phyloP scores from a whole-genome alignment of 2,329 filamentous ascomycete genomes.

The Aspergillus spinulosporus region DNA sequence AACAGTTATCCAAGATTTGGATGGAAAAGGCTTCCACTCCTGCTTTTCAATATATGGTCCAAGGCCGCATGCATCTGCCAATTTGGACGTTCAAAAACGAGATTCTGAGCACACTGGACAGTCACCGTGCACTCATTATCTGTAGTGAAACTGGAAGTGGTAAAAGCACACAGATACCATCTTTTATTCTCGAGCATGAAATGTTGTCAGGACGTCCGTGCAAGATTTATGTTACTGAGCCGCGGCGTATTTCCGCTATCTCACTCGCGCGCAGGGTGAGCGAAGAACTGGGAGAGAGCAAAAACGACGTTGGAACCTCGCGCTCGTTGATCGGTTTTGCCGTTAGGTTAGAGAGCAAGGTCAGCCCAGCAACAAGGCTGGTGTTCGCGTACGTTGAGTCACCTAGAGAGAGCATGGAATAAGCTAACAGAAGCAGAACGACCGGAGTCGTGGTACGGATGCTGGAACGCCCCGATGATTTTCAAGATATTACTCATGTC shows the following conservation, averaged over 20 bases:
- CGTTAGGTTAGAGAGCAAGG: slow-evolving; percentile 87
- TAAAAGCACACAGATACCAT: slow-evolving; percentile 96
- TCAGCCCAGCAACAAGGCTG: slow-evolving; percentile 75
- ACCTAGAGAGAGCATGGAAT: neutral
- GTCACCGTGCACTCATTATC: slow-evolving; percentile 83
- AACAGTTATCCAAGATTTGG: slow-evolving; percentile 54
- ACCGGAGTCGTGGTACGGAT: slow-evolving; percentile 95
- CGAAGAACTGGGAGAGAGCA: slow-evolving; percentile 86
- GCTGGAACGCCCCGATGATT: slow-evolving; percentile 83
- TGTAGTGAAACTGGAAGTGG: slow-evolving; percentile 96
- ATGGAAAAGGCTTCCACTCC: slow-evolving; percentile 50
- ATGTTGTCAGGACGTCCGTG: slow-evolving; percentile 76
- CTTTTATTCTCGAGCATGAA: slow-evolving; percentile 88
- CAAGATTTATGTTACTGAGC: slow-evolving; percentile 95
- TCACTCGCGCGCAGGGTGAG: slow-evolving; percentile 90
- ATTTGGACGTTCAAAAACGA: slow-evolving; percentile 83
- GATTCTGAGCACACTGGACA: slow-evolving; percentile 74
- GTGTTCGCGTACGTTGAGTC: slow-evolving; percentile 71
- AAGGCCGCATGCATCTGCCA: slow-evolving; percentile 75
- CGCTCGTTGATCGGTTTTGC: slow-evolving; percentile 91
- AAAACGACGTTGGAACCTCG: slow-evolving; percentile 75
- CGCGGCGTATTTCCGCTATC: slow-evolving; percentile 94
- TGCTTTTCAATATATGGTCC: slow-evolving; percentile 76
- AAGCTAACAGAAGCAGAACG: slow-evolving; percentile 39
- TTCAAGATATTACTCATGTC: slow-evolving; percentile 87